phyloP scores from a whole-genome alignment of 345 rosid species.

The Citrus mangshanensis region DNA sequence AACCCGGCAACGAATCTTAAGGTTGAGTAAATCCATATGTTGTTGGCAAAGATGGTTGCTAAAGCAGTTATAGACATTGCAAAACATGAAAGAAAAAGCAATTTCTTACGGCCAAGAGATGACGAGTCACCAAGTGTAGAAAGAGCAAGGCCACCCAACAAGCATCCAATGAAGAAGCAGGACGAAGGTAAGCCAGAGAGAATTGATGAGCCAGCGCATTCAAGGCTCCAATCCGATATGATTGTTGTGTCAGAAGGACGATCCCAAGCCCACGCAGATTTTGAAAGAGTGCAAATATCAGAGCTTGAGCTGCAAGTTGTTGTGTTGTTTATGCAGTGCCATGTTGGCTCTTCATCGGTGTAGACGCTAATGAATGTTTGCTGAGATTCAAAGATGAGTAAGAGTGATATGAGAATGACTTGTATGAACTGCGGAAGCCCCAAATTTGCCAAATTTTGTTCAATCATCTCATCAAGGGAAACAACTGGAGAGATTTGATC shows the following conservation, averaged over 20 bases:
- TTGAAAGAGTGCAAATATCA: slow-evolving; percentile 35
- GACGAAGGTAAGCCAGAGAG: slow-evolving; percentile 55
- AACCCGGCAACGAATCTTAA: background rate
- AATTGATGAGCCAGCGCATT: slow-evolving; percentile 38
- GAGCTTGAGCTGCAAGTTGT: slow-evolving; percentile 20
- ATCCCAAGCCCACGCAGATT: slow-evolving; percentile 47
- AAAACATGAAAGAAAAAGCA: slow-evolving; percentile 41
- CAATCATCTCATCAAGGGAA: slow-evolving; percentile 36
- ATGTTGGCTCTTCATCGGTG: slow-evolving; percentile 51
- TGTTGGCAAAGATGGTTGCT: slow-evolving; percentile 33
- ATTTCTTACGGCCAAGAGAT: slow-evolving; percentile 53
- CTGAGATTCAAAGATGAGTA: slow-evolving; percentile 54
- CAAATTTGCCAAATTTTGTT: slow-evolving; percentile 27
- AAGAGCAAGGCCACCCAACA: slow-evolving; percentile 45
- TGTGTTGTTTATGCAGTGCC: slow-evolving; percentile 38
- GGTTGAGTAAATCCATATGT: slow-evolving; percentile 41
- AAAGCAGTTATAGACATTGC: slow-evolving; percentile 38
- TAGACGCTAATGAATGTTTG: slow-evolving; percentile 56
- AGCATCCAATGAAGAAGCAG: slow-evolving; percentile 51
- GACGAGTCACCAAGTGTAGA: slow-evolving; percentile 51
- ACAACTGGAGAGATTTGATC: background rate
- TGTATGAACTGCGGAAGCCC: slow-evolving; percentile 41
- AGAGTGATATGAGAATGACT: slow-evolving; percentile 43
- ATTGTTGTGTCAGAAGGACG: slow-evolving; percentile 22
- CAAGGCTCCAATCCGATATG: slow-evolving; percentile 53